Evolutionary conservation across 306 rosid genomes (phyloP).

Genomic region (peach (Prunus persica)): Prunus_persica_NCBIv2 NC_034009.1:26183501-26184000

Average conservation of each 20-base stretch:
- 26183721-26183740: slow-evolving; percentile 51
- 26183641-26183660: slow-evolving; percentile 52
- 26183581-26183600: slow-evolving; percentile 43
- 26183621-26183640: slow-evolving; percentile 37
- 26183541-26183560: slow-evolving; percentile 86
- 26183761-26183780: slow-evolving; percentile 78
- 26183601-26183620: slow-evolving; percentile 38
- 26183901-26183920: neutral
- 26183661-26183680: slow-evolving; percentile 85
- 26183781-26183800: slow-evolving; percentile 57
- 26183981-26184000: neutral
- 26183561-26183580: slow-evolving; percentile 75
- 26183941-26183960: neutral
- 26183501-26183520: slow-evolving; percentile 91
- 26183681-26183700: slow-evolving; percentile 33
- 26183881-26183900: slow-evolving; percentile 15
- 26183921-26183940: neutral
- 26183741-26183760: slow-evolving; percentile 72
- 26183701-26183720: slow-evolving; percentile 24
- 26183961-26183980: neutral
- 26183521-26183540: slow-evolving; percentile 82
- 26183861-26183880: neutral
- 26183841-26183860: slow-evolving; percentile 92
- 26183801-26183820: neutral
- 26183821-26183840: slow-evolving; percentile 24